These are phyloP conservation scores for Diaporthe citriasiana DNA, from an alignment of 2,329 filamentous ascomycete genomes.

Conservation along the genomic window DNA sequence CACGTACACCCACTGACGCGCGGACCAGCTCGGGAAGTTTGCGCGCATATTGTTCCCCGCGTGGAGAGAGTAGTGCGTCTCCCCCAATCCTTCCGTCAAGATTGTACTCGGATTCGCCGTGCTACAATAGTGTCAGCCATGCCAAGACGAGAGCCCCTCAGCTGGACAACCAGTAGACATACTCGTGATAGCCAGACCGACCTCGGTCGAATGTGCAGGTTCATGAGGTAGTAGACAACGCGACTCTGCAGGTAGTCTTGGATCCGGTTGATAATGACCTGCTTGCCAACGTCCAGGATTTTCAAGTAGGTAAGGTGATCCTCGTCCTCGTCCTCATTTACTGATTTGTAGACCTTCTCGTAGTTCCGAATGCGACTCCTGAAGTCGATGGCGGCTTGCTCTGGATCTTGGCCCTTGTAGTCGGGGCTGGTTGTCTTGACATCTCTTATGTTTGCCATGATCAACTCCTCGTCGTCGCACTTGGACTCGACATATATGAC, in stretches of 20 bases:
- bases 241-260: constrained; percentile 96
- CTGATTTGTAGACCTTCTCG: constrained; percentile 95
- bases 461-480: constrained; percentile 94
- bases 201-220: constrained; percentile 95
- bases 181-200: constrained; percentile 97
- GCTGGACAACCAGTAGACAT: constrained; percentile 55
- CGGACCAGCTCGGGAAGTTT: constrained; percentile 88
- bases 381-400: constrained; percentile 91
- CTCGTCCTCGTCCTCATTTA: constrained; percentile 86
- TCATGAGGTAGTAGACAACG: constrained; percentile 98
- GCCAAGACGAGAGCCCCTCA: constrained; percentile 40
- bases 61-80: constrained; percentile 86
- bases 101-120: constrained; percentile 96
- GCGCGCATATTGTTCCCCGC: constrained; percentile 88
- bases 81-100: constrained; percentile 92
- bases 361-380: constrained; percentile 95
- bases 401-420: constrained; percentile 94
- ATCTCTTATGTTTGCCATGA: constrained; percentile 98
- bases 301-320: constrained; percentile 93
- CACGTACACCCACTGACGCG: constrained; percentile 85
- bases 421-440: constrained; percentile 98
- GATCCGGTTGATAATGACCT: constrained; percentile 98
- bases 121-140: constrained; percentile 63
- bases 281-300: constrained; percentile 94
- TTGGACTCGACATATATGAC: constrained; percentile 97